Percentiles rank a stretch among this genome's conserved stretches.
phyloP scores from a whole-genome alignment of 768 basidiomycete species.

The Lactarius tabidus region DNA sequence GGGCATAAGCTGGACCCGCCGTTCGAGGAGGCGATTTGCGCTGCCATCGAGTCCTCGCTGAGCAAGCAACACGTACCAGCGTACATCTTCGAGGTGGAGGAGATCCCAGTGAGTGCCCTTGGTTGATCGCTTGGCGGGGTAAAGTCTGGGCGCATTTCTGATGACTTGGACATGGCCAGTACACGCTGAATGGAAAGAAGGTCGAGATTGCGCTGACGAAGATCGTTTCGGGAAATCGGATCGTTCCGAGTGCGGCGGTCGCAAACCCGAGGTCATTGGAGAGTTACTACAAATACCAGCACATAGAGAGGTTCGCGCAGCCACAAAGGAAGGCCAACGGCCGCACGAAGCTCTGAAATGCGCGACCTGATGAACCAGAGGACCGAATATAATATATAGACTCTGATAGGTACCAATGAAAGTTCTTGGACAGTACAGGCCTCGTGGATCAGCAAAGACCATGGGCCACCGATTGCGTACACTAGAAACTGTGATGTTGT shows the following conservation, averaged over 20 bases:
- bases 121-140: not conserved
- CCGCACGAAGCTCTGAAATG: constrained; percentile 1
- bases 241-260: constrained; percentile 72
- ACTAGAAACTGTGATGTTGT: too few species aligned
- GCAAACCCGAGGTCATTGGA: constrained; percentile 66
- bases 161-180: constrained; percentile 37
- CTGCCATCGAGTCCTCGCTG: constrained; percentile 52
- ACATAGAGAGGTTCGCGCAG: constrained; percentile 41
- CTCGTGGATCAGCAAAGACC: too few species aligned
- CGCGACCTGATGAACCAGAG: too few species aligned
- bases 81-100: constrained; percentile 57
- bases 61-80: constrained; percentile 75
- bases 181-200: constrained; percentile 74
- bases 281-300: constrained; percentile 58
- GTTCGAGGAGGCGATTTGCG: constrained; percentile 48
- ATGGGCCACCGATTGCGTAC: too few species aligned
- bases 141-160: not conserved
- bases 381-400: too few species aligned
- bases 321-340: not conserved
- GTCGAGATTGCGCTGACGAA: constrained; percentile 79
- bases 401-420: too few species aligned
- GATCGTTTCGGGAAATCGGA: constrained; percentile 61
- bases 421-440: too few species aligned
- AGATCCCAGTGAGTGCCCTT: constrained; percentile 57
- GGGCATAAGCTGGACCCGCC: constrained; percentile 43